Percentiles rank a stretch among this genome's conserved stretches.
phyloP scores from a whole-genome alignment of 805 yeast genomes.

The Maudiozyma bulderi region DNA sequence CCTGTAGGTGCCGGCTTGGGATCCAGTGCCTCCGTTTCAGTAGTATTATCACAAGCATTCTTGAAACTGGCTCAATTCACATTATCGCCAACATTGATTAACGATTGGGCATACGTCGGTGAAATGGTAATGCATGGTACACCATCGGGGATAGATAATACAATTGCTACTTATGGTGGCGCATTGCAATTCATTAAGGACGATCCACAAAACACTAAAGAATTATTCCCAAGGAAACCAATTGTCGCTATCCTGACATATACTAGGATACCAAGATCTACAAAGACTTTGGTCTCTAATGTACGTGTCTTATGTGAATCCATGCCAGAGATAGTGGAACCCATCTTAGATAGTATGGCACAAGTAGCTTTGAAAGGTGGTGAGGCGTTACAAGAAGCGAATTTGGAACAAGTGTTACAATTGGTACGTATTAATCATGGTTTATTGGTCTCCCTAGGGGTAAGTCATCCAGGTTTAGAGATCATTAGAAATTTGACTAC shows the following conservation, averaged over 20 bases:
- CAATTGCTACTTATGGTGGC: slow-evolving; percentile 93
- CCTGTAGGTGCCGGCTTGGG: slow-evolving; percentile 98
- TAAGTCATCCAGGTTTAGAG: slow-evolving; percentile 88
- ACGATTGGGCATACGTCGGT: slow-evolving; percentile 84
- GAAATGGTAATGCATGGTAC: slow-evolving; percentile 94
- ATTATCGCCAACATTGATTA: slow-evolving; percentile 45
- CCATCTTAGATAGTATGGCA: slow-evolving; percentile 70
- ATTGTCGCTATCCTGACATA: slow-evolving; percentile 69
- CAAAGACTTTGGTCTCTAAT: slow-evolving; percentile 71
- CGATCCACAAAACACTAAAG: slow-evolving; percentile 15
- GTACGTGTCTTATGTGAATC: slow-evolving; percentile 48
- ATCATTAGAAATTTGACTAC: slow-evolving; percentile 59
- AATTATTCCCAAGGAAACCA: slow-evolving; percentile 47
- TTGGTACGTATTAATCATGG: slow-evolving; percentile 82
- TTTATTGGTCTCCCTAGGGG: slow-evolving; percentile 73
- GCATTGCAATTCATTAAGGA: slow-evolving; percentile 79
- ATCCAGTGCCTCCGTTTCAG: slow-evolving; percentile 84
- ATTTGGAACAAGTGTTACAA: slow-evolving; percentile 37
- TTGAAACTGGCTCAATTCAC: slow-evolving; percentile 23
- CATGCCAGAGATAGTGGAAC: slow-evolving; percentile 45
- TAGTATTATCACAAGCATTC: slow-evolving; percentile 71
- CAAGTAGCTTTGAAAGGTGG: slow-evolving; percentile 37
- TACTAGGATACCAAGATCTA: slow-evolving; percentile 78
- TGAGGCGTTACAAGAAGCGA: slow-evolving; percentile 23
- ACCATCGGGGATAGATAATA: slow-evolving; percentile 94